Evolutionary conservation across 1,139 yeast genomes (phyloP), one percentile per base, ranked within the genome.

Genomic region (Yamadazyma epiphylla): DNA sequence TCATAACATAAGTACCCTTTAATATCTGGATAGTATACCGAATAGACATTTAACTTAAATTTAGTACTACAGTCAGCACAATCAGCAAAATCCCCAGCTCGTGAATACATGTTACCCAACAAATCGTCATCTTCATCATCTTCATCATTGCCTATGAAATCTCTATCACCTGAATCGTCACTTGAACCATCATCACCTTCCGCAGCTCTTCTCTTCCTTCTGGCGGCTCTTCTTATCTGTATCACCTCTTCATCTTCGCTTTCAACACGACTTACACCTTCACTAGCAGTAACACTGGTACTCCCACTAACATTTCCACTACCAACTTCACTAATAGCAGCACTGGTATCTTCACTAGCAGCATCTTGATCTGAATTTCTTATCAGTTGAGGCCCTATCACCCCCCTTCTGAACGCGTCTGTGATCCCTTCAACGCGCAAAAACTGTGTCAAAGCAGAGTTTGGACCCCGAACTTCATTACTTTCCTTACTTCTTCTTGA

Each of bases 361-460:
- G 28, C 25, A 25, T 42, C 53, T 26, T 43, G 53, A 19, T 45
- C 37, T 5, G 16, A 4, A 16, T 14, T 15, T 11, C 13, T 16
- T 3, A 19, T 16, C 13, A 10, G 13, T 25, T 27, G 15, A 26
- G 37, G 14, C 40, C 36, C 29, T 13, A 22, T 20, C 28, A 14
- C 15, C 7, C 20, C 64, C 31, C 71, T 60, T 43, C 89, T 69
- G 49, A 89, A 87, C 27, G 79, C 80, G 39, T 77, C 87, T 0
- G 96, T 84, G 56, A 89, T 89, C 24, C 96, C 96, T 53, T 88
- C 96, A 34, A 83, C 58, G 29, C 82, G 63, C 36, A 83, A 64
- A 48, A 83, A 83, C 50, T 80, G 87, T 0, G 91, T 82, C 42
- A 83, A 62, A 0, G 94, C 94, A 42, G 86, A 77, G 58, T 80